Conservation (phyloP, 371 early-diverging fungal genomes). For the Apophysomyces sp. region DNA sequence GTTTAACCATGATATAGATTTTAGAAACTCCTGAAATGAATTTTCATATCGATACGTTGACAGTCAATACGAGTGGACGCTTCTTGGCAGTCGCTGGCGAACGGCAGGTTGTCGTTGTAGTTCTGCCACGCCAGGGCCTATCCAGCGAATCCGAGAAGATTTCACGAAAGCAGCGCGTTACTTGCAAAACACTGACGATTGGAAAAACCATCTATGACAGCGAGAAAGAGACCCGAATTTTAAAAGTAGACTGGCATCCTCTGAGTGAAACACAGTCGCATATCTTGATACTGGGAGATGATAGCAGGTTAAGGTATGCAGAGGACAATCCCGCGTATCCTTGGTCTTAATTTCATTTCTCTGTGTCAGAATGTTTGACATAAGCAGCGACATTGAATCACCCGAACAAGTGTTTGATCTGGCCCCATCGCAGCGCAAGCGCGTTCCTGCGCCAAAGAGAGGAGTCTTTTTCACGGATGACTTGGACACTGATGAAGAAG, state of each 20-base stretch:
- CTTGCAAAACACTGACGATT: slow-evolving; percentile 27
- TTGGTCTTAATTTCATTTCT: not conserved
- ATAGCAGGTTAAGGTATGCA: slow-evolving; percentile 32
- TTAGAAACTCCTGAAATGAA: slow-evolving; percentile 38
- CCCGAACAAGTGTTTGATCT: slow-evolving; percentile 48
- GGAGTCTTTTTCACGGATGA: slow-evolving; percentile 30
- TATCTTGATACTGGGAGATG: slow-evolving; percentile 33
- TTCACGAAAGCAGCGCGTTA: slow-evolving; percentile 5
- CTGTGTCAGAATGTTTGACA: slow-evolving; percentile 39
- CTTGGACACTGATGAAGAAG: slow-evolving; percentile 39
- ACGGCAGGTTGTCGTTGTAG: slow-evolving; percentile 22
- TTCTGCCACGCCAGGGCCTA: slow-evolving; percentile 32
- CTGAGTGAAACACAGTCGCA: slow-evolving; percentile 44
- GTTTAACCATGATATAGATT: slow-evolving; percentile 14
- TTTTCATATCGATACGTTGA: slow-evolving; percentile 30
- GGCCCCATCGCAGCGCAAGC: slow-evolving; percentile 20
- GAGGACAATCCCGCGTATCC: not conserved
- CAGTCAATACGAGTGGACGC: slow-evolving; percentile 28
- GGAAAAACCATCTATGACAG: slow-evolving; percentile 16
- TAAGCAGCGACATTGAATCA: slow-evolving; percentile 32
- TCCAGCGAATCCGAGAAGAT: slow-evolving; percentile 12
- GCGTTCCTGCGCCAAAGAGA: not conserved
- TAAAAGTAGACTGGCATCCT: slow-evolving; percentile 45
- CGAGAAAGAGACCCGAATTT: slow-evolving; percentile 8
- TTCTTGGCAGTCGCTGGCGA: slow-evolving; percentile 35